Conservation (phyloP, 2,329 filamentous ascomycete species). For the Microsporum canis region DNA sequence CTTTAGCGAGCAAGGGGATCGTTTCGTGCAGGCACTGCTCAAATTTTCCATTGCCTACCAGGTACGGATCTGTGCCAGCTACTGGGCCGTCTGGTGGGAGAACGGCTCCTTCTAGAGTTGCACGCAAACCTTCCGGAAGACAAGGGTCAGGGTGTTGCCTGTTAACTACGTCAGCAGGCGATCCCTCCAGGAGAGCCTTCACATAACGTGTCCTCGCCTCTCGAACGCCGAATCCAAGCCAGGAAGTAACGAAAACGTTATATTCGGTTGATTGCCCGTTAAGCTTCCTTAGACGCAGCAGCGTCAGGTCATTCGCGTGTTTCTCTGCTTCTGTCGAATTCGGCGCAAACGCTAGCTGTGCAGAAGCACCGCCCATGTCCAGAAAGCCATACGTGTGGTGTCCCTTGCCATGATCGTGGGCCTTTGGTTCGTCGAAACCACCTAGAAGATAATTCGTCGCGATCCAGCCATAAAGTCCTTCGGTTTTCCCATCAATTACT, state of each 20-base stretch:
- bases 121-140: constrained; percentile 64
- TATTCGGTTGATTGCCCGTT: constrained; percentile 70
- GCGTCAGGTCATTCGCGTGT: constrained; percentile 77
- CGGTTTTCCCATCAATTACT: constrained; percentile 89
- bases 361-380: constrained; percentile 96
- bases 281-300: constrained; percentile 72
- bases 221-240: constrained; percentile 95
- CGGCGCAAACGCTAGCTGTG: constrained; percentile 94
- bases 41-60: constrained; percentile 79
- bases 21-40: constrained; percentile 72
- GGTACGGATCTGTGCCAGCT: constrained; percentile 39
- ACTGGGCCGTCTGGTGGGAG: constrained; percentile 30
- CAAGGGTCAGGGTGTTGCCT: constrained; percentile 81
- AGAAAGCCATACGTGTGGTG: constrained; percentile 96
- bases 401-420: constrained; percentile 69
- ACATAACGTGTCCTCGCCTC: constrained; percentile 79
- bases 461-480: constrained; percentile 94
- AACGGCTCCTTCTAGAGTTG: constrained; percentile 58
- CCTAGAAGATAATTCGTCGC: constrained; percentile 91
- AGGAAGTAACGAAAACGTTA: constrained; percentile 87
- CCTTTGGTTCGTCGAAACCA: constrained; percentile 66
- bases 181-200: constrained; percentile 59
- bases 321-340: constrained; percentile 82
- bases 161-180: constrained; percentile 41
- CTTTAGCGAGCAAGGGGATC: constrained; percentile 79